These are phyloP conservation scores for Drosera capensis DNA, from an alignment of 148 eudicot genomes.

Conservation along the genomic window DNA sequence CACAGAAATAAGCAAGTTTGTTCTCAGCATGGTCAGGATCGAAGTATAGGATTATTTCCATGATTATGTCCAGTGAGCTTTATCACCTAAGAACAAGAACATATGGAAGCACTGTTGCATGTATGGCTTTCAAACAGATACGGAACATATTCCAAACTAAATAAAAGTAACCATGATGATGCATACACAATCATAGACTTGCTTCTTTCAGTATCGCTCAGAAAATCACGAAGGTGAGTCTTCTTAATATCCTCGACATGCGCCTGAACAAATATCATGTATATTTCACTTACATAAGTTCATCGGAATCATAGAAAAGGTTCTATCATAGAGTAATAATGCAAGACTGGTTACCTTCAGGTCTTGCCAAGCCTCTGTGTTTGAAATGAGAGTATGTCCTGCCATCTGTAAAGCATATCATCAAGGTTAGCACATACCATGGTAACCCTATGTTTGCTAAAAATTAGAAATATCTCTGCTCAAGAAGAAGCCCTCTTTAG, in stretches of 20 bases:
- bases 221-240: conserved; percentile 80
- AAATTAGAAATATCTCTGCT: too few species aligned
- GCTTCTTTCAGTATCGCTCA: conserved; percentile 65
- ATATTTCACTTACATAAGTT: too few species aligned
- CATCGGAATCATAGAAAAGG: neutral
- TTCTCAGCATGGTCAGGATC: neutral
- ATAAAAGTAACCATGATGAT: too few species aligned
- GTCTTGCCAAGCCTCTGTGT: conserved; percentile 62
- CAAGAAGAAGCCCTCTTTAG: too few species aligned
- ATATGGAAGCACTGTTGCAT: too few species aligned
- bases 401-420: conserved; percentile 82
- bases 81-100: too few species aligned
- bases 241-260: conserved; percentile 73
- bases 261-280: conserved; percentile 25
- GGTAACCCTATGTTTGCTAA: too few species aligned
- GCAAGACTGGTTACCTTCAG: conserved; percentile 35
- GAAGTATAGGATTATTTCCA: too few species aligned
- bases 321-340: neutral
- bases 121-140: too few species aligned
- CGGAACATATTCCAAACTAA: too few species aligned
- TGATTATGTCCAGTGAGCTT: too few species aligned
- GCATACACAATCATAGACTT: conserved; percentile 88
- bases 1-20: neutral
- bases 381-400: conserved; percentile 45
- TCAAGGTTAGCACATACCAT: too few species aligned